These are phyloP conservation scores for Saussurea involucrata DNA, from an alignment of 129 eudicot genomes.

Conservation along the genomic window DNA sequence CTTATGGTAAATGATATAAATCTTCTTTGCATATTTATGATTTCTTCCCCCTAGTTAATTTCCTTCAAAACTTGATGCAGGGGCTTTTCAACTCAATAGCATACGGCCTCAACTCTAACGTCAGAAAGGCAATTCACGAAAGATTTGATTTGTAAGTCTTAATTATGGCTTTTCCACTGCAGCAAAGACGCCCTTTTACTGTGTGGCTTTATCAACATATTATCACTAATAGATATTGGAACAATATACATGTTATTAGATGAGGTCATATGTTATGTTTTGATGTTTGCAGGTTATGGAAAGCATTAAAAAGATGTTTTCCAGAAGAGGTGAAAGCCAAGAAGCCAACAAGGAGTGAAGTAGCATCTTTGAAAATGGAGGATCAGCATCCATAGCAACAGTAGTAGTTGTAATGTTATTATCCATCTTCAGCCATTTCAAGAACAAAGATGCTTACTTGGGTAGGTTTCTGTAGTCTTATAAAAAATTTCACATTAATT, in stretches of 20 bases:
- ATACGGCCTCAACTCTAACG: conserved; percentile 90
- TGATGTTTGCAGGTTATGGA: conserved; percentile 62
- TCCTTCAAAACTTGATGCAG: conserved; percentile 23
- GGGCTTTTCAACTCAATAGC: conserved; percentile 94
- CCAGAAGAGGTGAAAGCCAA: conserved; percentile 48
- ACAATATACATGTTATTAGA: neutral
- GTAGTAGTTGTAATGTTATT: neutral
- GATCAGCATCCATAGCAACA: conserved; percentile 39
- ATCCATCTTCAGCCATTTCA: neutral
- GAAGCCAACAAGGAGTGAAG: conserved; percentile 78
- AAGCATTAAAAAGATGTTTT: conserved; percentile 56
- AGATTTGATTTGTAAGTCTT: conserved; percentile 86
- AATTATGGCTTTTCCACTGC: neutral
- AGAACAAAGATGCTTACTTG: no score
- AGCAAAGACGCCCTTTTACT: no score
- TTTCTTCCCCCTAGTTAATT: no score
- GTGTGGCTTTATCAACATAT: no score
- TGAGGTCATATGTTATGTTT: neutral
- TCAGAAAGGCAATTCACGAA: conserved; percentile 64
- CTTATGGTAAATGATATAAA: conserved; percentile 64
- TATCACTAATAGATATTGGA: no score
- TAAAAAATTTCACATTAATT: no score
- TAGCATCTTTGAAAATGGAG: conserved; percentile 50
- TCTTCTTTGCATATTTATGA: neutral
- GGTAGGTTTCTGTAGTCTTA: no score